Conservation (phyloP, 345 rosid genomes). For the Corymbia maculata region DNA sequence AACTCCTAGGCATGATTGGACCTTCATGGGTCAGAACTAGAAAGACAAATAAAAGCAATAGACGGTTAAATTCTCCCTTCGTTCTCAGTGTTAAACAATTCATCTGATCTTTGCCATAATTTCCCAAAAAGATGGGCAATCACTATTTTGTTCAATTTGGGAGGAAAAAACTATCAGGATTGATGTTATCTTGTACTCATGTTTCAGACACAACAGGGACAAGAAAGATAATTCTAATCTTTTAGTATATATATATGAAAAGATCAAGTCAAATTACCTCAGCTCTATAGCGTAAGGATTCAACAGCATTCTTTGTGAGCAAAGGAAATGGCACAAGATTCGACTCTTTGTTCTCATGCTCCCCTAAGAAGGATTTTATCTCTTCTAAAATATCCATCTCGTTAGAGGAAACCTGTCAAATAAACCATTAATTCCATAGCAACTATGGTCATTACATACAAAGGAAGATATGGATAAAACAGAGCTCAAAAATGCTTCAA, state of each 20-base stretch:
- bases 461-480: neutral
- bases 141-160: neutral
- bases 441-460: neutral
- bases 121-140: neutral
- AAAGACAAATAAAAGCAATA: neutral
- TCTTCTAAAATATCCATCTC: slow-evolving; percentile 81
- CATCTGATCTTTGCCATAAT: neutral
- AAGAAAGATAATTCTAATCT: neutral
- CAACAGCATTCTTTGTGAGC: slow-evolving; percentile 72
- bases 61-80: neutral
- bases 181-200: neutral
- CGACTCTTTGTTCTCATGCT: slow-evolving; percentile 36
- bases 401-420: slow-evolving; percentile 60
- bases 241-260: neutral
- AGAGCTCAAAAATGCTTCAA: neutral
- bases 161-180: neutral
- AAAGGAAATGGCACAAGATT: slow-evolving; percentile 49
- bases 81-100: neutral
- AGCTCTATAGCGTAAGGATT: slow-evolving; percentile 83
- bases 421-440: neutral
- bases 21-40: neutral
- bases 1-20: neutral
- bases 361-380: slow-evolving; percentile 58
- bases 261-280: slow-evolving; percentile 37
- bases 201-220: neutral